Evolutionary conservation across 2,329 filamentous ascomycete species (phyloP).

Genomic region (Aspergillus tamarii): DNA sequence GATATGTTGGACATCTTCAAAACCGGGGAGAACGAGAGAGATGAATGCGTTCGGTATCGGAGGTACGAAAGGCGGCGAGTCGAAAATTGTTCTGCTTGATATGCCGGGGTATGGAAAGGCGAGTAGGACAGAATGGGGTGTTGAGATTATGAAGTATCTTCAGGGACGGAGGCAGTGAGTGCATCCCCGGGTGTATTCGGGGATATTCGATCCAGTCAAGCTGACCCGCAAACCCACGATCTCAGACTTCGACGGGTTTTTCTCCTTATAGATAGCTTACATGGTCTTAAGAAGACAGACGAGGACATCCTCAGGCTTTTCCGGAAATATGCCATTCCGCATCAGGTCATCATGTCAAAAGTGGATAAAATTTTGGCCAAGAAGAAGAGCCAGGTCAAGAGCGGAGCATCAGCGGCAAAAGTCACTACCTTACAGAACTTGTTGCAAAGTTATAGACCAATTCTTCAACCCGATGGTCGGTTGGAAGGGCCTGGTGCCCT

Average conservation of each 20-base stretch:
- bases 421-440: constrained; percentile 42
- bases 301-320: constrained; percentile 60
- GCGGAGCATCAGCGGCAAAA: constrained; percentile 30
- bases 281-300: constrained; percentile 67
- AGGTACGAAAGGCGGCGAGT: constrained; percentile 47
- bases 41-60: constrained; percentile 70
- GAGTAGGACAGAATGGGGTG: constrained; percentile 64
- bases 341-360: constrained; percentile 70
- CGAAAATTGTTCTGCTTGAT: constrained; percentile 64
- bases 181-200: neutral
- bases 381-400: constrained; percentile 35
- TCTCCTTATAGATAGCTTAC: constrained; percentile 65
- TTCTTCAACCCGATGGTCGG: constrained; percentile 49
- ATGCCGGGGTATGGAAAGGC: constrained; percentile 73
- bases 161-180: constrained; percentile 61
- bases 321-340: constrained; percentile 58
- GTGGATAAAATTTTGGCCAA: constrained; percentile 59
- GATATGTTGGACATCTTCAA: constrained; percentile 60
- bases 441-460: constrained; percentile 43
- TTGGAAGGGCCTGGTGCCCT: constrained; percentile 47
- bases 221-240: neutral
- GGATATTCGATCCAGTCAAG: neutral
- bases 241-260: constrained; percentile 62
- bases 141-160: constrained; percentile 70
- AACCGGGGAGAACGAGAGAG: constrained; percentile 63